Base-by-base conservation (phyloP, 2,329 filamentous ascomycete genomes). In the Fusarium coffeatum region DNA sequence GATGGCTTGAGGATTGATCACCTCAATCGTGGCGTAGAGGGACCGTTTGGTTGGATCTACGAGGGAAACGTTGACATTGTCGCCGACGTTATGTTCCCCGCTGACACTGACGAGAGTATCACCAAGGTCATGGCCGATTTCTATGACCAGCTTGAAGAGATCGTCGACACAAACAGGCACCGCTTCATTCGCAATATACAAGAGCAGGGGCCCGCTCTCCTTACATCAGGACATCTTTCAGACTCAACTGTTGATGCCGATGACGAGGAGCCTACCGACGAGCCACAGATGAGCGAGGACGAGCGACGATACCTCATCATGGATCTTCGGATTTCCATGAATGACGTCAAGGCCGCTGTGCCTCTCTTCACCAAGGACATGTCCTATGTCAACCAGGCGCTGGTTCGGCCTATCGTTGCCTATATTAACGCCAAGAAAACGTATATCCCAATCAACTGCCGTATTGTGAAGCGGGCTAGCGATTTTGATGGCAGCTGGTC, bases 401-500 rank as follows among this genome's bases (percentile, higher is more conserved):
- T 98, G 7, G 93, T 98, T 37, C 90, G 96, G 7, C 96, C 96
- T 18, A 99, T 99, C 66, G 94, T 99, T 42, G 96, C 96, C 9
- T 99, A 98, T 79, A 98, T 99, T 81, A 99, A 99, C 80, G 93
- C 93, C 43, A 93, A 94, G 78, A 91, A 91, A 77, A 97, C 95
- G 0, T 98, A 97, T 76, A 98, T 99, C 45, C 96, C 96, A 27
- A 93, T 99, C 74, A 92, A 91, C 74, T 98, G 96, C 81, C 92
- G 95, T 65, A 93, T 99, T 50, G 93, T 98, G 69, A 99, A 99
- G 83, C 89, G 90, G 9, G 87, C 90, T 20, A 87, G 87, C 63
- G 96, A 99, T 78, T 99, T 99, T 76, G 93, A 98, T 78, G 96
- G 96, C 34, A 93, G 92, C 73, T 98, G 96, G 96, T 95, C 94